phyloP scores from a whole-genome alignment of 1,284 basidiomycete species.

The Schizophyllum amplum region DNA sequence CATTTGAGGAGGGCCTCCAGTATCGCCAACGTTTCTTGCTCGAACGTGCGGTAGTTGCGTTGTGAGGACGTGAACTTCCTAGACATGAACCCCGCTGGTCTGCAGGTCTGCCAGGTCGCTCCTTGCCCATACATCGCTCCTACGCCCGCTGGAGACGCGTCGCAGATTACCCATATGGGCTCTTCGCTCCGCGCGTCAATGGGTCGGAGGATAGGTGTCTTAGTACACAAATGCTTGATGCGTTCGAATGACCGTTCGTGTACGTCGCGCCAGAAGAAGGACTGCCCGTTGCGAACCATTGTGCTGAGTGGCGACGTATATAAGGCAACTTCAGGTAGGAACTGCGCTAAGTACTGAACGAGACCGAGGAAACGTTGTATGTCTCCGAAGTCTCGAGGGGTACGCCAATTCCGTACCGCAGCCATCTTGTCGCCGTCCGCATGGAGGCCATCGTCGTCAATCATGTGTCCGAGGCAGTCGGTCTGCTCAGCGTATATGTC shows the following conservation, averaged over 20 bases:
- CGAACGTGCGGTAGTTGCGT: conserved; percentile 26
- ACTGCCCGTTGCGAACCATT: conserved; percentile 21
- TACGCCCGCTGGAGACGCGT: conserved; percentile 28
- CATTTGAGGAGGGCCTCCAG: conserved; percentile 28
- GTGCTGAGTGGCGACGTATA: conserved; percentile 21
- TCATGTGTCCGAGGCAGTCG: conserved; percentile 24
- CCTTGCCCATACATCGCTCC: conserved; percentile 33
- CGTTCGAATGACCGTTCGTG: conserved; percentile 27
- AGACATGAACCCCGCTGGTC: conserved; percentile 31
- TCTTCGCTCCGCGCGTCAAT: conserved; percentile 22
- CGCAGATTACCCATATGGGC: conserved; percentile 34
- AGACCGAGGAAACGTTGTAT: conserved; percentile 32
- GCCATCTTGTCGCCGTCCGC: conserved; percentile 19
- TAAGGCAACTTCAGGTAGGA: conserved; percentile 27
- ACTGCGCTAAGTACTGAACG: conserved; percentile 29
- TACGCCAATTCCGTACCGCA: conserved; percentile 21
- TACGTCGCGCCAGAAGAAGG: conserved; percentile 22
- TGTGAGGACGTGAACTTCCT: conserved; percentile 31
- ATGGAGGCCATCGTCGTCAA: conserved; percentile 19
- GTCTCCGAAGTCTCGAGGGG: conserved; percentile 26
- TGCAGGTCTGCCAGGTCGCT: conserved; percentile 24
- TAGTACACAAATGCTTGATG: conserved; percentile 24
- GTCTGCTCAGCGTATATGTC: conserved; percentile 22
- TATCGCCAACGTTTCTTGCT: conserved; percentile 29
- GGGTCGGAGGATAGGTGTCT: conserved; percentile 23